Evolutionary conservation across 202 grass and related monocot species (phyloP), one percentile per base, ranked within the genome.

Genomic region (Setaria italica): DNA sequence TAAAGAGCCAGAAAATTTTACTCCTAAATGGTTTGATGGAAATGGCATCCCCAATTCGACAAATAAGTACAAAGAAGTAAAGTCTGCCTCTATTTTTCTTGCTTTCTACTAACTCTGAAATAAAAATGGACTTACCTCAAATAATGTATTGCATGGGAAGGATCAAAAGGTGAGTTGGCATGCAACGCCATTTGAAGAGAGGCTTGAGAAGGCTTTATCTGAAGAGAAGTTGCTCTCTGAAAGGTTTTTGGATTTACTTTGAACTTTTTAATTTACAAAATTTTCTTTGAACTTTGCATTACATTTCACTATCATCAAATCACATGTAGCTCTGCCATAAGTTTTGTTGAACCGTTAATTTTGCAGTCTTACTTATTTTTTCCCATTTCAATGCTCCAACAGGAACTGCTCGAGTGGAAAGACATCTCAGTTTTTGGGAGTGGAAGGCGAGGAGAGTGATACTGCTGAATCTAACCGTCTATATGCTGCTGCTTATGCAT

Each of bases 31-130:
- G 68, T 93, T 90, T 89, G 97, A 99, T 83, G 90, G 97, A 82
- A 96, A 97, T 79, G 97, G 97, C 79, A 99, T 99, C 82, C 97
- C 97, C 64, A 99, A 99, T 75, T 99, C 94, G 34, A 99, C 97
- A 48, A 99, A 96, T 74, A 99, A 97, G 66, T 99, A 99, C 65
- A 99, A 94, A 94, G 97, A 99, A 87, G 96, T 99, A 89, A 81
- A 80, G 33, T 85, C 48, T 77, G 25, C 58, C 32, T 72, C 77
- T 72, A 14, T 39, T 68, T 90, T 55, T 83, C 43, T 75, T 85
- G 42, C 14, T 91, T 69, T 73, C 42, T 84, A 17, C 35, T 70
- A 21, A 81, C 33, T 42, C 6, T 60, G 21, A 39, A 13, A 8
- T 67, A 82, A 74, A 74, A 86, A 41, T 64, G 78, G 49, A 39